Base-by-base conservation (phyloP, 1,139 yeast genomes). In the Yarrowia galli region DNA sequence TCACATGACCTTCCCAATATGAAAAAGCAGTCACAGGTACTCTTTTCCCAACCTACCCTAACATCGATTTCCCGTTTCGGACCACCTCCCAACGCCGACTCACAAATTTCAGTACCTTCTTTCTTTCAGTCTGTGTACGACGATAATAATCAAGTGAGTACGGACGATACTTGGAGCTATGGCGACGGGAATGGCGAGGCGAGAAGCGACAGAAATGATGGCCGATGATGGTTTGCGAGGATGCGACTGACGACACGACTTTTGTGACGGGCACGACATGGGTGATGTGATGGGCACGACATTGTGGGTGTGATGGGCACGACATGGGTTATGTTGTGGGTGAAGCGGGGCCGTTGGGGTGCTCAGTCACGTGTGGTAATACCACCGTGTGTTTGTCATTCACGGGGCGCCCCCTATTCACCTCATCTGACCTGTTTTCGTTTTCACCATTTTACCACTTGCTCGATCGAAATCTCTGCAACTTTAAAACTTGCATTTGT, bases 61-160 rank as follows among this genome's bases (percentile, higher is more conserved):
- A 58, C 51, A 20, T 43, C 32, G 16, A 13, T 28, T 58, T 12
- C 51, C 64, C 25, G 28, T 43, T 58, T 58, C 42, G 64, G 64
- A 20, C 49, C 42, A 20, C 40, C 64, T 58, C 64, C 64, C 64
- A 58, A 58, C 64, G 49, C 51, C 51, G 61, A 58, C 64, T 58
- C 64, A 58, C 64, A 58, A 58, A 58, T 58, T 58, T 58, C 64
- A 58, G 51, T 54, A 58, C 64, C 64, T 58, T 58, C 64, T 58
- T 58, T 58, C 64, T 58, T 58, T 58, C 64, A 58, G 61, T 36
- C 61, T 25, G 64, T 43, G 64, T 42, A 43, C 64, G 64, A 58
- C 64, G 51, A 58, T 32, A 58, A 43, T 28, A 58, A 43, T 58
- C 64, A 58, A 58, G 64, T 58, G 64, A 58, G 64, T 58, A 35